Base-by-base conservation (phyloP, 257 asterid genomes). In the Paraleonurus japonicus region DNA sequence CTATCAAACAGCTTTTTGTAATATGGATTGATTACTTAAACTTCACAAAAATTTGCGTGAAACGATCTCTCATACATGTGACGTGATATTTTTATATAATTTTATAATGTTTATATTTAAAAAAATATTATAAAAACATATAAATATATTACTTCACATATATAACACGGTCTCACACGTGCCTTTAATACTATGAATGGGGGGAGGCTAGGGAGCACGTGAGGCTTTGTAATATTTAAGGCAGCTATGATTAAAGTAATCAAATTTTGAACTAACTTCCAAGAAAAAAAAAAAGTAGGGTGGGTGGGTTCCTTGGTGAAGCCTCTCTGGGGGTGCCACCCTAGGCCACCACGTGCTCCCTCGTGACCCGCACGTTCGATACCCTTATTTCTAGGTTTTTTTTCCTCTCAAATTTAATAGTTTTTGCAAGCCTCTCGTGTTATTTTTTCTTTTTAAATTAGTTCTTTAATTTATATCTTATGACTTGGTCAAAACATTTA, bases 331-430 rank as follows among this genome's bases (percentile, higher is more conserved):
- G 61, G 64, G 50, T 61, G 69, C 60, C 61, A 76, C 67, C 67
- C 43, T 33, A 32, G 48, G 28, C 70, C 65, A 68, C 55, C 78
- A 68, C 79, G 69, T 78, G 82, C 76, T 67, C 75, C 78, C 82
- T 41, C 78, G 73, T 78, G 79, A 62, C 75, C 68, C 78, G 68
- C 82, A 78, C 75, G 78, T 77, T 48, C 71, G 22, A 59, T 32
- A 17, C 45, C 75, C 78, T 58, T 77, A 50, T 71, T 37, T 58
- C 28, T 60, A 57, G 73, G 71, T 64, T 50, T 3, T 22, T 20
- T 5, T 54, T 5, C 0, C 0, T 11, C 45, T 16, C 13, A 32
- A 32, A 6, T 32, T 32, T 32, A 26, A 1, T 57, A 5, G 17
- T 11, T 41, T 17, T 32, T 45, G 19, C 51, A 17, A 61, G 35